These are phyloP conservation scores for Astraeus odoratus DNA, from an alignment of 768 basidiomycete species.

Conservation along the genomic window DNA sequence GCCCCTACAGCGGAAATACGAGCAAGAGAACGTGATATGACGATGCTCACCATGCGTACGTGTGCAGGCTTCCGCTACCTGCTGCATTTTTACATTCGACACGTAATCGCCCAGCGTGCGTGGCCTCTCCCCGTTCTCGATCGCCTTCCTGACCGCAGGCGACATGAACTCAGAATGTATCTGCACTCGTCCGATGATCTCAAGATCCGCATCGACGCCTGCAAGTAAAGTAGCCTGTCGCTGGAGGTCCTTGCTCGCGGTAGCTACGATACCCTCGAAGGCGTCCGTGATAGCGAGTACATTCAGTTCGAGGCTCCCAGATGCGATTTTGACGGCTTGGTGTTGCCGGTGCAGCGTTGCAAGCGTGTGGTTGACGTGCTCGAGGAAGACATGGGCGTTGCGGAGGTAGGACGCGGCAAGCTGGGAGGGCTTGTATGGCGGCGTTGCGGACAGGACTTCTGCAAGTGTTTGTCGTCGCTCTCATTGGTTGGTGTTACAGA, in stretches of 20 bases:
- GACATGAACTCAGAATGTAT: slow-evolving; percentile 77
- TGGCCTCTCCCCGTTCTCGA: slow-evolving; percentile 61
- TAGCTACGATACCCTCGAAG: slow-evolving; percentile 53
- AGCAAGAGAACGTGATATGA: neutral
- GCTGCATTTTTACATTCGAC: slow-evolving; percentile 68
- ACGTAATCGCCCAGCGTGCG: slow-evolving; percentile 79
- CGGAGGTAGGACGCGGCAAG: slow-evolving; percentile 62
- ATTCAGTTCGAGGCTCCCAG: slow-evolving; percentile 62
- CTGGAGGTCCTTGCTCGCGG: slow-evolving; percentile 56
- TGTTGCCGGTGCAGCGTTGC: slow-evolving; percentile 57
- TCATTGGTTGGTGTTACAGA: neutral
- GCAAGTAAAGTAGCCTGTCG: slow-evolving; percentile 57
- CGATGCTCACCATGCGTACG: slow-evolving; percentile 60
- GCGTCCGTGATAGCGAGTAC: slow-evolving; percentile 65
- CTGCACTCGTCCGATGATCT: slow-evolving; percentile 56
- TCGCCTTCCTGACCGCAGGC: slow-evolving; percentile 54
- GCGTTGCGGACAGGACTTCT: slow-evolving; percentile 62
- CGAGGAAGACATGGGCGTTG: slow-evolving; percentile 57
- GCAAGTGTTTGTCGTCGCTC: slow-evolving; percentile 1
- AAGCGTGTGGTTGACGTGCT: slow-evolving; percentile 47
- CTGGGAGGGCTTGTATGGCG: slow-evolving; percentile 63
- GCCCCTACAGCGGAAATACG: neutral
- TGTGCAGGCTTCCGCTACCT: slow-evolving; percentile 67
- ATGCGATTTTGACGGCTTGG: slow-evolving; percentile 68
- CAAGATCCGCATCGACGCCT: slow-evolving; percentile 65